Evolutionary conservation across 208 protist species (phyloP), one percentile per base, ranked within the genome.

Genomic region (Crithidia fasciculata): DNA sequence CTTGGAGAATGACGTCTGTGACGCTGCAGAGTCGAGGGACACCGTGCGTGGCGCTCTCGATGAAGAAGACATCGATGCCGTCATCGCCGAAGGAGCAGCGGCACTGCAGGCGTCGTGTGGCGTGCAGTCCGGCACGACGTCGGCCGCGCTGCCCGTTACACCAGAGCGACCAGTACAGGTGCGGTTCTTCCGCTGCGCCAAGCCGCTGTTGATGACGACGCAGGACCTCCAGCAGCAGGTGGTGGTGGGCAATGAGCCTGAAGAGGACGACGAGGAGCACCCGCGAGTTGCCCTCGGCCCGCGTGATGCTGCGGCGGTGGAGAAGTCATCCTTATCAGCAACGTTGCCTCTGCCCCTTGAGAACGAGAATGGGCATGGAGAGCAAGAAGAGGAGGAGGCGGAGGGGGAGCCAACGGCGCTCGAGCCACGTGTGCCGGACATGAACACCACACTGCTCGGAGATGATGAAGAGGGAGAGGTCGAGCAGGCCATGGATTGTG

Each of bases 151-250:
- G 44, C 72, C 72, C 55, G 50, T 67, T 8, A 66, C 72, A 16
- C 72, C 72, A 15, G 45, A 61, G n/a, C 72, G 49, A 2, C 57
- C 65, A 28, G 36, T 18, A 49, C 63, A 57, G 50, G 37, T 43
- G 63, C 64, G 58, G 9, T 78, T 60, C 65, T 57, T 72, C 16
- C 64, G 72, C 9, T 56, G 45, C 16, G 18, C 47, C 37, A 67
- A 53, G 41, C 49, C 72, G 40, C 57, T 56, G 36, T 41, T 28
- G 28, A 28, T 28, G 28, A 28, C 28, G 28, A 28, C 28, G 28
- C 28, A 28, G 28, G 28, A 1, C 28, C 28, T 28, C 28, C 28
- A 28, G 28, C 28, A 28, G 28, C 28, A 28, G 28, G 28, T 61
- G n/a, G 19, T 54, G 44, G 9, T 54, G 16, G 1, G 28, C 28